A percentile compares a stretch with the other conserved stretches of the same genome.
phyloP scores from a whole-genome alignment of 2,329 filamentous ascomycete species.

The Ascocoryne sarcoides region DNA sequence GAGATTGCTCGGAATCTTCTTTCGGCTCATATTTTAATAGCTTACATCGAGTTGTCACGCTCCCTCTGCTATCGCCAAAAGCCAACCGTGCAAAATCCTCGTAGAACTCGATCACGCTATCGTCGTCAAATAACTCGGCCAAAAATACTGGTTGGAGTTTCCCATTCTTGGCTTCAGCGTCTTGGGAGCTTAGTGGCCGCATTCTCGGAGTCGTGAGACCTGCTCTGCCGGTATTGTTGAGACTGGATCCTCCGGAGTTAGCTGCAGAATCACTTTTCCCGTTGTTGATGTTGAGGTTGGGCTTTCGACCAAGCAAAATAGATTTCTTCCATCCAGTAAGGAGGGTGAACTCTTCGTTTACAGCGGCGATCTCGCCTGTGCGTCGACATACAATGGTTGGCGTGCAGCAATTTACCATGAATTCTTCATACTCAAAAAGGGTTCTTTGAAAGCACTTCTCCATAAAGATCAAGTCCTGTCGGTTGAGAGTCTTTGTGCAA shows the following conservation, averaged over 20 bases:
- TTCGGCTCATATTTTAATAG: slow-evolving; percentile 84
- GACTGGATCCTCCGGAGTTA: slow-evolving; percentile 31
- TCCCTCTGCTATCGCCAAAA: slow-evolving; percentile 82
- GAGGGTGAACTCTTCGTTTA: slow-evolving; percentile 94
- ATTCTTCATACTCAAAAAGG: slow-evolving; percentile 86
- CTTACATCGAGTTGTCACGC: slow-evolving; percentile 74
- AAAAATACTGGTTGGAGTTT: slow-evolving; percentile 75
- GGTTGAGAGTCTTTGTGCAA: slow-evolving; percentile 79
- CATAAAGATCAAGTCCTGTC: slow-evolving; percentile 90
- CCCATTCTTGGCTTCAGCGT: slow-evolving; percentile 32
- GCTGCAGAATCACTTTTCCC: slow-evolving; percentile 36
- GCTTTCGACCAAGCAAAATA: slow-evolving; percentile 75
- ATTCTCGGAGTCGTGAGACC: slow-evolving; percentile 44
- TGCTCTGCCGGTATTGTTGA: slow-evolving; percentile 31
- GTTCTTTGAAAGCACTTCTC: slow-evolving; percentile 95
- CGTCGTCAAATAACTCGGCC: slow-evolving; percentile 86
- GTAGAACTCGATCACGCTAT: slow-evolving; percentile 89
- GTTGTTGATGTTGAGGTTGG: slow-evolving; percentile 77
- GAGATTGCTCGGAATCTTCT: slow-evolving; percentile 32
- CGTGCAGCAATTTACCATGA: slow-evolving; percentile 78
- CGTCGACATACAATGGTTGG: slow-evolving; percentile 87
- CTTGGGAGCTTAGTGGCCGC: slow-evolving; percentile 34
- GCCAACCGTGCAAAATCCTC: slow-evolving; percentile 90
- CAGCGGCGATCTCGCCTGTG: slow-evolving; percentile 88
- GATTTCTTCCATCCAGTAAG: slow-evolving; percentile 91